Base-by-base conservation (phyloP, 352 stramenopile species). In the Pythium utonaiense region DNA sequence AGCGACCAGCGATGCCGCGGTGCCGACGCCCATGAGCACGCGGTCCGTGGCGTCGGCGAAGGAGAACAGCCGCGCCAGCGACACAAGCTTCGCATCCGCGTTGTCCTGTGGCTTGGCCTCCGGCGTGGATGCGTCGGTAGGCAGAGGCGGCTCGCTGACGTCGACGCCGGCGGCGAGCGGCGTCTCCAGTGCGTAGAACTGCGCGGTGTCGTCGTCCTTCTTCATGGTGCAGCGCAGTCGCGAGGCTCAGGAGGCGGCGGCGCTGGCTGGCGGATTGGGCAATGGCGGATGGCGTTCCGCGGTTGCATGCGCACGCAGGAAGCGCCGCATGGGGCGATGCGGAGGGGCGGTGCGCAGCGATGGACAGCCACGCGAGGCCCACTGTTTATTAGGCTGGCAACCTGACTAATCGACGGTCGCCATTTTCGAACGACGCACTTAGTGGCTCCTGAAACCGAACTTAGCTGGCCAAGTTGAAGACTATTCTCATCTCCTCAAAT, bases 1-100 rank as follows among this genome's bases (percentile, higher is more conserved):
- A 1, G 74, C 70, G 1, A 63, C 57, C 5, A 89, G 51, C 3
- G 75, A 75, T 0, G 67, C 69, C 6, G 88, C 12, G 0, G 77
- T 73, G 36, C 83, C 83, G 2, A 79, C 36, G 6, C 62, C 47
- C 74, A 93, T 91, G 7, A 93, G 64, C 27, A 80, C 27, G 52
- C 73, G 73, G 56, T 93, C 80, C 8, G 68, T 71, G 0, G 34
- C 17, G 53, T 93, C 79, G 3, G 83, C 77, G 57, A 80, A 88
- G 8, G 64, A 73, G 60, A 89, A 83, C 41, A 90, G 67, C 50
- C 78, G 41, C 0, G 30, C 8, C 31, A 88, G 64, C 1, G 76
- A 57, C 56, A 88, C 77, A 28, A 85, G 40, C 53, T 75, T 65
- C n/a, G n/a, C n/a, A n/a, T n/a, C n/a, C n/a, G n/a, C n/a, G n/a